Evolutionary conservation across 1,284 basidiomycete genomes (phyloP).

Genomic region (Singerocomus inundabilis): DNA sequence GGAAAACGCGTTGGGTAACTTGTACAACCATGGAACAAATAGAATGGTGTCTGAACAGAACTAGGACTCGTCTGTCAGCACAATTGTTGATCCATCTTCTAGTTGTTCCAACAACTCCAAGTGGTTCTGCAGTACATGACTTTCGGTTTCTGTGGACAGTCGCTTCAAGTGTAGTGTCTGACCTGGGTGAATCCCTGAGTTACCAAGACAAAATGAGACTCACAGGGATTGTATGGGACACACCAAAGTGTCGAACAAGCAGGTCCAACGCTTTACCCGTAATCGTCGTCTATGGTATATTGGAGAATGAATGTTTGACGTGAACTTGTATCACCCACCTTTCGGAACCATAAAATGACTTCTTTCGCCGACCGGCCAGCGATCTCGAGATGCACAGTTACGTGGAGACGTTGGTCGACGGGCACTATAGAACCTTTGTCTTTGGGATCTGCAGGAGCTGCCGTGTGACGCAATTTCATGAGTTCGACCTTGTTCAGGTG

Average conservation of each 20-base stretch:
- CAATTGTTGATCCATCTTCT: constrained; percentile 42
- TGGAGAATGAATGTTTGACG: constrained; percentile 5
- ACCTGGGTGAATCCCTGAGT: neutral
- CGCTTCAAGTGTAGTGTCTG: constrained; percentile 36
- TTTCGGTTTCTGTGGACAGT: constrained; percentile 18
- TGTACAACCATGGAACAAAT: neutral
- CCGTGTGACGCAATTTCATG: constrained; percentile 73
- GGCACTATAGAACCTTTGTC: constrained; percentile 46
- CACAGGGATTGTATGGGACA: constrained; percentile 30
- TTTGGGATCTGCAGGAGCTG: constrained; percentile 58
- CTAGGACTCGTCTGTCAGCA: constrained; percentile 14
- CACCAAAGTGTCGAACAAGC: constrained; percentile 37
- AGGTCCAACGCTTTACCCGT: constrained; percentile 52
- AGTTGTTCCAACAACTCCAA: constrained; percentile 39
- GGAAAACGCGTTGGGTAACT: neutral
- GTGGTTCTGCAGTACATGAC: constrained; percentile 40
- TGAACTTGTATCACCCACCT: constrained; percentile 37
- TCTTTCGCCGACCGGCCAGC: constrained; percentile 26
- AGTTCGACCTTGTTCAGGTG: constrained; percentile 57
- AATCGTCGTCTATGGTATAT: constrained; percentile 37
- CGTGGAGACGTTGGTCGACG: constrained; percentile 55
- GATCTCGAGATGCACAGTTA: constrained; percentile 41
- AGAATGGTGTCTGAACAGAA: neutral
- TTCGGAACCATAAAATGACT: constrained; percentile 65
- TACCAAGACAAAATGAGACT: neutral